phyloP scores from a whole-genome alignment of 345 rosid genomes.

The Microthlaspi erraticum region DNA sequence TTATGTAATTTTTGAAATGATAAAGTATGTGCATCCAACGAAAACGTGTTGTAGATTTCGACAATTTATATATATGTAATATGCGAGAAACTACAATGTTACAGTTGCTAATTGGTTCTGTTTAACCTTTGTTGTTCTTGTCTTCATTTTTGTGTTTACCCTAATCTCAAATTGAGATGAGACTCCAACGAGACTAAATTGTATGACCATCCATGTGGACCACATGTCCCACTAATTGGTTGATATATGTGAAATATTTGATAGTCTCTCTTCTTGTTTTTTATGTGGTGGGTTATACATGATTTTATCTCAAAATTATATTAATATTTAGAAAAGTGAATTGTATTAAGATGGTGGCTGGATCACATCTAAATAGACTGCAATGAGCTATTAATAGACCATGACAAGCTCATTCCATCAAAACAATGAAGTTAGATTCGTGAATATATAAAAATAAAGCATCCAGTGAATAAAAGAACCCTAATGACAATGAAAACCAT shows the following conservation, averaged over 20 bases:
- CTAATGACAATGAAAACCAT: no score
- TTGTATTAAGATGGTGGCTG: neutral
- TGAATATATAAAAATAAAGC: neutral
- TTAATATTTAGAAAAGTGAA: conserved; percentile 1
- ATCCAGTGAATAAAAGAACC: no score
- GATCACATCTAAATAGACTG: neutral
- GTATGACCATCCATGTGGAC: neutral
- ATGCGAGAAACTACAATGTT: neutral
- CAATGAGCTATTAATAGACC: neutral
- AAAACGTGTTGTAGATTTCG: neutral
- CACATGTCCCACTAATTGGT: conserved; percentile 6
- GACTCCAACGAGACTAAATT: neutral
- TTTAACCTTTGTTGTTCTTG: neutral
- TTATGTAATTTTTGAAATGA: conserved; percentile 10
- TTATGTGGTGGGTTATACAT: conserved; percentile 18
- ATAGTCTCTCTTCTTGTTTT: neutral
- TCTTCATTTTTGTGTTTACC: neutral
- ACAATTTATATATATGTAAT: neutral
- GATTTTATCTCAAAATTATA: neutral
- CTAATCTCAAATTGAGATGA: neutral
- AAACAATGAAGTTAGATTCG: neutral
- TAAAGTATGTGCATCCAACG: conserved; percentile 19
- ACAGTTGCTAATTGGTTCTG: neutral
- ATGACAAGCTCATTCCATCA: conserved; percentile 15
- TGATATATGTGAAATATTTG: conserved; percentile 7